These are phyloP conservation scores for Aspergillus candidus DNA, from an alignment of 2,329 filamentous ascomycete species.

Conservation along the genomic window DNA sequence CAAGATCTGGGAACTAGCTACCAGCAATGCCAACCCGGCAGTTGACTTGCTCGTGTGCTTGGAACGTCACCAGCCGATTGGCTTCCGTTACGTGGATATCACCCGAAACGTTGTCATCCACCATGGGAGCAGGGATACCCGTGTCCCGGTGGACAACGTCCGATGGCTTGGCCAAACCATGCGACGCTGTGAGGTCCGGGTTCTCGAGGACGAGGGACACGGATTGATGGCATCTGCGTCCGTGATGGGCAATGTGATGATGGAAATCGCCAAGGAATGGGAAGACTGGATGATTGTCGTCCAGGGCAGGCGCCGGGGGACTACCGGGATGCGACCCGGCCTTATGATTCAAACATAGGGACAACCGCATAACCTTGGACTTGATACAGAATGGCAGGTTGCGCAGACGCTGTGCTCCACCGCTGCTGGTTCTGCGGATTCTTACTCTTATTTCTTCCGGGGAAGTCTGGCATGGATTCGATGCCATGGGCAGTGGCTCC, in stretches of 20 bases:
- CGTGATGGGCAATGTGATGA: conserved; percentile 91
- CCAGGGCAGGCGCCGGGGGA: conserved; percentile 38
- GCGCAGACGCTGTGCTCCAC: conserved; percentile 2
- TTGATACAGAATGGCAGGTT: neutral
- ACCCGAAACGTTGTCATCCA: conserved; percentile 87
- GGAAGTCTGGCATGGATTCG: no score
- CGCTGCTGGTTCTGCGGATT: conserved; percentile 16
- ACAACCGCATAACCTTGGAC: neutral
- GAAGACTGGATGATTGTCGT: conserved; percentile 69
- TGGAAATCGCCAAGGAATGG: conserved; percentile 93
- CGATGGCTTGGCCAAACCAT: conserved; percentile 92
- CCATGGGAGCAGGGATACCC: conserved; percentile 81
- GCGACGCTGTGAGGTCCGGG: conserved; percentile 83
- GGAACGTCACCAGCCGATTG: conserved; percentile 83
- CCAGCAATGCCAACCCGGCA: conserved; percentile 84
- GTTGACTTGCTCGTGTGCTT: conserved; percentile 89
- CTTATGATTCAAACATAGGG: conserved; percentile 9
- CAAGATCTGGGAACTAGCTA: conserved; percentile 90
- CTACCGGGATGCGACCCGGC: conserved; percentile 19
- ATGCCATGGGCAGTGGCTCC: no score
- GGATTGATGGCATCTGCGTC: conserved; percentile 89
- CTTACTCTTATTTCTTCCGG: neutral
- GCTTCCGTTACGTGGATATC: conserved; percentile 95
- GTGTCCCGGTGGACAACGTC: conserved; percentile 92
- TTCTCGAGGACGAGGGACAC: conserved; percentile 87